These are phyloP conservation scores for Jatropha podagrica DNA, from an alignment of 441 rosid species.

Conservation along the genomic window DNA sequence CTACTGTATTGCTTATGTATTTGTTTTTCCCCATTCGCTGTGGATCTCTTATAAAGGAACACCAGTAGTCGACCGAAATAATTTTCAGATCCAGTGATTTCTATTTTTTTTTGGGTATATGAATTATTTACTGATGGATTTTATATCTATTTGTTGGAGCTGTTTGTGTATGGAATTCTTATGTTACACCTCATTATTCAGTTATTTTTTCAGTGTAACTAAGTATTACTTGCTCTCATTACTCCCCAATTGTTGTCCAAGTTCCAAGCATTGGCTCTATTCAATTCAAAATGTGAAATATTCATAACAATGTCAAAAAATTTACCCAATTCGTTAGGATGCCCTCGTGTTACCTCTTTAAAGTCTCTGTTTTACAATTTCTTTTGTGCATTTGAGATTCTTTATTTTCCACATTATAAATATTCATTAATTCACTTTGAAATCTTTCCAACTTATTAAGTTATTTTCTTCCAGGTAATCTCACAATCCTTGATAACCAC, in stretches of 20 bases:
- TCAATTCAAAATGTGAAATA: background rate
- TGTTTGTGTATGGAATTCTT: background rate
- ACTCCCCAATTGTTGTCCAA: background rate
- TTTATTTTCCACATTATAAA: background rate
- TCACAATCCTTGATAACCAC: slow-evolving; percentile 58
- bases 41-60: background rate
- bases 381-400: slow-evolving; percentile 8
- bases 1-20: background rate
- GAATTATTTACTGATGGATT: background rate
- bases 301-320: background rate
- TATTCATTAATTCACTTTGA: background rate
- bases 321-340: background rate
- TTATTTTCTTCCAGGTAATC: slow-evolving; percentile 47
- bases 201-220: background rate
- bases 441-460: slow-evolving; percentile 12
- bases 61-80: background rate
- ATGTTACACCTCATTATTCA: too few species aligned
- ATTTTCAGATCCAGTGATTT: background rate
- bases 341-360: background rate
- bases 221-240: background rate
- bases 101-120: background rate
- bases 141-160: background rate
- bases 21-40: background rate
- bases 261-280: background rate
- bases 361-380: background rate